Base-by-base conservation (phyloP, 177 flowering plant species). In the Vitis hybrid region DNA sequence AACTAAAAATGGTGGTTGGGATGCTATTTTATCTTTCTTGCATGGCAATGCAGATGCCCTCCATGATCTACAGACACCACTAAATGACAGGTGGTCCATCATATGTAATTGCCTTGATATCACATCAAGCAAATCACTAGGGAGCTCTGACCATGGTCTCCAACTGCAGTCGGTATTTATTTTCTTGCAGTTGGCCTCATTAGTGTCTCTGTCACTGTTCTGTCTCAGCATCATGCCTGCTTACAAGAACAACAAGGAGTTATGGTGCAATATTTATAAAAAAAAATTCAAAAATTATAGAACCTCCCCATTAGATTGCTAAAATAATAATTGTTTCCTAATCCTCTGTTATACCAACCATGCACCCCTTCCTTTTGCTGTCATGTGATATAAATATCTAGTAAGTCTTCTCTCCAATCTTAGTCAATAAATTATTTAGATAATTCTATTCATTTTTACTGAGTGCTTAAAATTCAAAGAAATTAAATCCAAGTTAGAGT, bases 71-170 rank as follows among this genome's bases (percentile, higher is more conserved):
- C 70, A 57, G 9, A 58, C 70, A 11, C 63, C 70, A 4, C 63
- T 55, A 58, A 68, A 48, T 24, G 63, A 54, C 21, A 68, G 16
- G 46, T 46, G 59, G 48, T 68, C 70, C 59, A 49, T 5, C 62
- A 68, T 4, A 56, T 10, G 24, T 55, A 68, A 63, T 12, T n/a
- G 63, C 19, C 14, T 24, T 4, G 24, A 59, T 14, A 68, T 58
- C 55, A 58, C 1, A 24, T 58, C 9, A 49, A 68, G 55, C 40
- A 68, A 18, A 1, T 68, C 70, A 35, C 6, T 27, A 19, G 70
- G 70, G 35, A 68, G 63, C 13, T 68, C 70, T 56, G 56, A 68
- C 70, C 46, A 68, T 21, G 32, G 63, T 21, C 63, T 67, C 52
- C 18, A 24, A 7, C 50, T 24, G 32, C 13, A 40, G 27, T 6